Conservation (phyloP, 331 rosid species). For the Dryas integrifolia region DNA sequence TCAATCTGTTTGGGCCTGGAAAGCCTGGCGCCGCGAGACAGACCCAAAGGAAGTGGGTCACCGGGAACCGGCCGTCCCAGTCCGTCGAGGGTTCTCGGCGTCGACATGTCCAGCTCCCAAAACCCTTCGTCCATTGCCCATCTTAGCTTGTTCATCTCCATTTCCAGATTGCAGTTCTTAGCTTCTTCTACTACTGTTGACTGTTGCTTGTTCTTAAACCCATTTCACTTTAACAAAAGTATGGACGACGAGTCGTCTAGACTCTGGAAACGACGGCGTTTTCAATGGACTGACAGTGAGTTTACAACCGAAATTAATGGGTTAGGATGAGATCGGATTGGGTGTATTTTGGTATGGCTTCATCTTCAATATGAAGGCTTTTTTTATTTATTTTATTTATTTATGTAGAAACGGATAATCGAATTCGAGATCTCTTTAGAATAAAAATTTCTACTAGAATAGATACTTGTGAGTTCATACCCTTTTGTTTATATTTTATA, state of each 20-base stretch:
- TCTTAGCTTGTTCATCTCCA: conserved; percentile 69
- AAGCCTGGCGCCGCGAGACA: conserved; percentile 64
- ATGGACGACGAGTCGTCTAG: neutral
- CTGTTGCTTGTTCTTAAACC: neutral
- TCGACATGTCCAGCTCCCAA: conserved; percentile 80
- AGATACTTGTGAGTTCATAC: too few species aligned
- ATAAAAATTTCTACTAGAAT: too few species aligned
- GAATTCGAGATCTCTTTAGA: too few species aligned
- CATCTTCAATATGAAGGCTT: too few species aligned
- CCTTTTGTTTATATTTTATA: too few species aligned
- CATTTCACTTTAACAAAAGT: neutral
- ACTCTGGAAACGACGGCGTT: neutral
- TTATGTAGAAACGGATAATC: too few species aligned
- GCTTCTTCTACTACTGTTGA: neutral
- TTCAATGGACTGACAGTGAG: too few species aligned
- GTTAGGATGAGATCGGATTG: too few species aligned
- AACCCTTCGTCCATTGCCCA: conserved; percentile 87
- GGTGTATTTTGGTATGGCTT: too few species aligned
- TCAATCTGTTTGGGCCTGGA: conserved; percentile 73
- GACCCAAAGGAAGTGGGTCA: conserved; percentile 64
- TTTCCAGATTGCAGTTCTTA: neutral
- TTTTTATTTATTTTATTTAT: too few species aligned
- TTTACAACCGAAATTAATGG: too few species aligned
- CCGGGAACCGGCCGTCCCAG: conserved; percentile 57
- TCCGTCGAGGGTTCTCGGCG: conserved; percentile 71